These are phyloP conservation scores for Aureobasidium sp. DNA, from an alignment of 2,329 filamentous ascomycete species.

Conservation along the genomic window DNA sequence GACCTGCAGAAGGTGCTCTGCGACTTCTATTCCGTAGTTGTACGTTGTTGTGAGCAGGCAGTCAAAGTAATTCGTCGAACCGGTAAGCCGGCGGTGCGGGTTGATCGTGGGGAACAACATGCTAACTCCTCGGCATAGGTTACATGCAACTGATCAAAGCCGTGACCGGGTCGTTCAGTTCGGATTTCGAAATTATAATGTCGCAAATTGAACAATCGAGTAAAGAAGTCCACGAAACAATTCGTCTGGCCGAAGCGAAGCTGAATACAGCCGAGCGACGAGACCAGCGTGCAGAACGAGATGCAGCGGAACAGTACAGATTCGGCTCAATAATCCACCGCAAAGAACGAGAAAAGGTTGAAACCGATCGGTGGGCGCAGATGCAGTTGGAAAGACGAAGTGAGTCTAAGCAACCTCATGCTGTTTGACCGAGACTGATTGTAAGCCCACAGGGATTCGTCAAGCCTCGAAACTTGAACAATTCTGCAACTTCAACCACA, in stretches of 20 bases:
- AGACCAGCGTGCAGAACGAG: not conserved
- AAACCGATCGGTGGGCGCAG: not conserved
- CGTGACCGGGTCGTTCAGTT: not conserved
- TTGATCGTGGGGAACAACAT: not conserved
- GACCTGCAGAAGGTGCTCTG: not conserved
- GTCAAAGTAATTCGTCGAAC: not conserved
- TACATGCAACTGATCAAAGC: not conserved
- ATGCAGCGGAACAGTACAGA: not conserved
- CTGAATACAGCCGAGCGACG: not conserved
- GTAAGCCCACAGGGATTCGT: not conserved
- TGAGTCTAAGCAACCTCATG: not conserved
- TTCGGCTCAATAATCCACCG: not conserved
- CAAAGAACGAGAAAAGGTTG: not conserved
- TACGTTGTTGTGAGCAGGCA: not conserved
- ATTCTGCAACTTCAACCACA: not conserved
- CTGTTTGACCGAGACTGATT: not conserved
- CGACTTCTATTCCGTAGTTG: not conserved
- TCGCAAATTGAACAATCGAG: not conserved
- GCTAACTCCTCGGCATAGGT: not conserved
- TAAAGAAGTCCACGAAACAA: not conserved
- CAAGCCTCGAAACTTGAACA: not conserved
- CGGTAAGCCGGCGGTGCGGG: not conserved
- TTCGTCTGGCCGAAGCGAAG: not conserved
- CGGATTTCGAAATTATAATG: not conserved
- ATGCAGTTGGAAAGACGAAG: not conserved